Percentiles rank a stretch among this genome's conserved stretches.
These are phyloP conservation scores for Morella rubra DNA, from an alignment of 306 rosid genomes.

Conservation along the genomic window DNA sequence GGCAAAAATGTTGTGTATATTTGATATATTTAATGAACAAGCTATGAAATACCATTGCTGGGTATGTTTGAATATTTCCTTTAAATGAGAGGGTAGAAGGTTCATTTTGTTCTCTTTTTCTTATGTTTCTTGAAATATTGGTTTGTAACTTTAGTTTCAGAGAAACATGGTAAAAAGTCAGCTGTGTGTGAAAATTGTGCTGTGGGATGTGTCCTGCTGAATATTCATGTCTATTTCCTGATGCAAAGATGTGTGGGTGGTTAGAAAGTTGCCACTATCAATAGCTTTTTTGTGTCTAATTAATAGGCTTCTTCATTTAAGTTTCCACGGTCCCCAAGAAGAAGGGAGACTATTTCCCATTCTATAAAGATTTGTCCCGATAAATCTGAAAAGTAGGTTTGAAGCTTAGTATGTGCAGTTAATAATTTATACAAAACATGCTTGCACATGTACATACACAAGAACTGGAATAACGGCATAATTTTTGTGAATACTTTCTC, in stretches of 20 bases:
- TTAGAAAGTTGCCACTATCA: neutral
- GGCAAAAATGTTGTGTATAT: neutral
- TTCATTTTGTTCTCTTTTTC: neutral
- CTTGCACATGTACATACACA: neutral
- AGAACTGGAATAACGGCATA: neutral
- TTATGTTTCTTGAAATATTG: neutral
- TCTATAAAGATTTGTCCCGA: neutral
- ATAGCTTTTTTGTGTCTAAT: neutral
- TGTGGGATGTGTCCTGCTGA: neutral
- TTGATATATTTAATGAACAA: conserved; percentile 3
- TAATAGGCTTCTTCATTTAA: neutral
- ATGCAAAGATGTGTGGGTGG: neutral
- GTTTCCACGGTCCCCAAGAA: neutral
- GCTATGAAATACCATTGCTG: neutral
- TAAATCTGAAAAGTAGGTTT: neutral
- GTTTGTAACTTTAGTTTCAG: neutral
- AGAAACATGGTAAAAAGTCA: neutral
- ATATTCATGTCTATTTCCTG: neutral
- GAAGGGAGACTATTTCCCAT: neutral
- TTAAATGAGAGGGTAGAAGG: neutral
- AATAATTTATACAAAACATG: neutral
- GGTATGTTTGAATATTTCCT: conserved; percentile 1
- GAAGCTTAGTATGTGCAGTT: neutral
- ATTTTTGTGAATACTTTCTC: no score
- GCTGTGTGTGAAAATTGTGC: neutral